phyloP scores from a whole-genome alignment of 257 asterid species.

The Lantana camara region DNA sequence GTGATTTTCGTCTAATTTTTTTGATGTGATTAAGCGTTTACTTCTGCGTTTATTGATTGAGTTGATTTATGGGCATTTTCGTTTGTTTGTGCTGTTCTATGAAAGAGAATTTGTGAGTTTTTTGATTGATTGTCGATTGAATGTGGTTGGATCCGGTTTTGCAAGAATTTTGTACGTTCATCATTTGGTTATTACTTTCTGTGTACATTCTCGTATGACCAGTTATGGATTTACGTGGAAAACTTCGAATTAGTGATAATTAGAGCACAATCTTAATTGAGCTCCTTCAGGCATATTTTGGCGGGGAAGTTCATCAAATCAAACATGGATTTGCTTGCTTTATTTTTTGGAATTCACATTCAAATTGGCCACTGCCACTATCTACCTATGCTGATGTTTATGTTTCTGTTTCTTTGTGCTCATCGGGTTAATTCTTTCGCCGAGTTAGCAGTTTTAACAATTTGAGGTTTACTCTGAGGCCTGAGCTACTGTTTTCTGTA shows the following conservation, averaged over 20 bases:
- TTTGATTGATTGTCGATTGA: conserved; percentile 1
- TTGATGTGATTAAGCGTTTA: not conserved
- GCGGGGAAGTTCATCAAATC: not conserved
- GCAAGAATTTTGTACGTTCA: not conserved
- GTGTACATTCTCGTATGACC: not conserved
- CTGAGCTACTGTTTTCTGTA: conserved; percentile 14
- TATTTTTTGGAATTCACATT: not conserved
- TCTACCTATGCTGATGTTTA: not conserved
- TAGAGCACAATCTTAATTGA: not conserved
- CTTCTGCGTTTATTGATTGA: not conserved
- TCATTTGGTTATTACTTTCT: conserved; percentile 1
- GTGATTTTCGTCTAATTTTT: not conserved
- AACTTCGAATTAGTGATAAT: not conserved
- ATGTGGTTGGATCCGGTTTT: conserved; percentile 29
- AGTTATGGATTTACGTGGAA: not conserved
- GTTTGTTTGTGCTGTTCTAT: not conserved
- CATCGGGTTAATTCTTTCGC: not conserved
- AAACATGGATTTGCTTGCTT: not conserved
- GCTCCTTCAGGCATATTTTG: not conserved
- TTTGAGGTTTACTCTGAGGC: not conserved
- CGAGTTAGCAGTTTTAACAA: not conserved
- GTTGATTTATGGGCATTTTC: not conserved
- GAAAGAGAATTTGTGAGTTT: not conserved
- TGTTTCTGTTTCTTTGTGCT: not conserved
- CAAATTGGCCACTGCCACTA: not conserved